A percentile compares a stretch with the other conserved stretches of the same genome.
phyloP scores from a whole-genome alignment of 352 stramenopile genomes.

The Aphanomyces stellatus region DNA sequence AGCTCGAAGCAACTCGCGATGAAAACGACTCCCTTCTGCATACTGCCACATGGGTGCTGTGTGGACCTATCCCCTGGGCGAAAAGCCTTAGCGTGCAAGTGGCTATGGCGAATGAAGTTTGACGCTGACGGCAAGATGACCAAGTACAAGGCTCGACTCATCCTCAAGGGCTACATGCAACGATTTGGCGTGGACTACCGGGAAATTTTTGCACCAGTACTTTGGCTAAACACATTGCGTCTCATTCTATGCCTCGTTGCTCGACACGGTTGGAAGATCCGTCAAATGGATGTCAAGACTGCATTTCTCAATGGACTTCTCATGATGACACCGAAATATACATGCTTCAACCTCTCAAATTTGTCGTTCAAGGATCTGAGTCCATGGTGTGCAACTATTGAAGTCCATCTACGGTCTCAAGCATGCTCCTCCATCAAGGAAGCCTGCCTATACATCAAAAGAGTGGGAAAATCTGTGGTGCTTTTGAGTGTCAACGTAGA shows the following conservation, averaged over 20 bases:
- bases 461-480: constrained; percentile 6
- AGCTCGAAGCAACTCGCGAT: constrained; percentile 16
- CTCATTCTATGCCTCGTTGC: constrained; percentile 22
- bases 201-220: constrained; percentile 26
- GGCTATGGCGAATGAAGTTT: constrained; percentile 21
- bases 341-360: constrained; percentile 19
- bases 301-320: constrained; percentile 31
- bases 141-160: constrained; percentile 26
- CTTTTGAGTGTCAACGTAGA: constrained; percentile 16
- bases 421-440: constrained; percentile 20
- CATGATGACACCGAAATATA: constrained; percentile 26
- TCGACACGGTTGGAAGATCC: constrained; percentile 19
- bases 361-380: constrained; percentile 4
- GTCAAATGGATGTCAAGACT: constrained; percentile 27
- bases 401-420: constrained; percentile 34
- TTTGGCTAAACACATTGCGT: constrained; percentile 22
- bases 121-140: constrained; percentile 19
- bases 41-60: constrained; percentile 23
- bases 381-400: constrained; percentile 28
- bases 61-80: not conserved
- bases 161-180: constrained; percentile 25
- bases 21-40: constrained; percentile 11
- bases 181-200: constrained; percentile 22
- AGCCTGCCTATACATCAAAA: constrained; percentile 15
- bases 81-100: constrained; percentile 25